Base-by-base conservation (phyloP, 768 basidiomycete species). In the Rhodotorula diobovata region DNA sequence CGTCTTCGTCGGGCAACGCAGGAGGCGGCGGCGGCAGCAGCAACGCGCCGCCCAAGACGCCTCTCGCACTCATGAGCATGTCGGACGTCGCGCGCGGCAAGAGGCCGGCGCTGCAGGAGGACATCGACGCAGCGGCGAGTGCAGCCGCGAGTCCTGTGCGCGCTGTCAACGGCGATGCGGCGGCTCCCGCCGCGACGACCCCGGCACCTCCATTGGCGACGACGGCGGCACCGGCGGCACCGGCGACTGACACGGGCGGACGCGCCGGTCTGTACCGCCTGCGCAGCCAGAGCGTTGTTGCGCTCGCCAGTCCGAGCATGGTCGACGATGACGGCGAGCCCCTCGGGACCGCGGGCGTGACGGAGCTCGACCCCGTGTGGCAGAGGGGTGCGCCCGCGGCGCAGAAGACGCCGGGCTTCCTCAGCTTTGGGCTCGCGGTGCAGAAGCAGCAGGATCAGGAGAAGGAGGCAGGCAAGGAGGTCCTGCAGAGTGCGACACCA, bases 51-150 rank as follows among this genome's bases (percentile, higher is more conserved):
- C 66, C 68, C 21, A 63, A 66, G 63, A 74, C 69, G 6, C 73
- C 75, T 15, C 63, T 74, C 35, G 55, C 51, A 21, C 69, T 66
- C 1, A 70, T 68, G 73, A 62, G 59, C 10, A 53, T 68, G 6
- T 68, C 65, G 11, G 67, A 63, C 37, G 60, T 61, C 21, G 70
- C 68, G 7, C 59, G 70, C 37, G 71, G 70, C 25, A 72, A 66
- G 54, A 65, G 70, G 35, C 74, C 75, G 1, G 76, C 74, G 4
- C 63, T 66, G 15, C 66, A 72, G 46, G 77, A 78, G 23, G 75
- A 79, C 21, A 59, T 77, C 73, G 68, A 65, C 23, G 62, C 61
- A 61, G 37, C 43, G 63, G 71, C 15, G 74, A 10, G 56, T 7
- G 39, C 10, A 6, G 46, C 37, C 2, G 23, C 63, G 37, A 23